Base-by-base conservation (phyloP, 164 flowering plant species). In the Cinnamomum micranthum region DNA sequence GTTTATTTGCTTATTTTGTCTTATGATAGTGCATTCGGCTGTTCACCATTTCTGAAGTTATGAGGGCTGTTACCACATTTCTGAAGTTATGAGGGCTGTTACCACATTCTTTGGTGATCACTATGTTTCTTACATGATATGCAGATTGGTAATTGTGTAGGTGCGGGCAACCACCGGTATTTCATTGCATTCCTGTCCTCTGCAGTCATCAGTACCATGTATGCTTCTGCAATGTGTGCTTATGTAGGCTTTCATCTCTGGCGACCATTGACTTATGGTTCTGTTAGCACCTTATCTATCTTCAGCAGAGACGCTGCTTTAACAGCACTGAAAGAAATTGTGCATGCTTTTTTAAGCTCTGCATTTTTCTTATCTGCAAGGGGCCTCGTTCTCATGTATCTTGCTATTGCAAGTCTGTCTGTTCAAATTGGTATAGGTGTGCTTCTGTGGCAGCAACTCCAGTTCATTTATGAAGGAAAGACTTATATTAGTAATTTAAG, bases 101-200 rank as follows among this genome's bases (percentile, higher is more conserved):
- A 28, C 50, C 20, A 2, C 47, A 47, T n/a, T 69, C 35, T 50
- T 31, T 41, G 55, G 25, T 69, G 25, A 7, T 28, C 24, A 35
- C 55, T 47, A n/a, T 41, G 23, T 47, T n/a, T 23, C 25, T n/a
- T 22, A 28, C 47, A 31, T 69, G 73, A 17, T 33, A 65, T 86
- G 84, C 93, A 95, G 99, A 95, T 95, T 75, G 99, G 99, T 60
- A 95, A 95, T 73, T 95, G 99, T 81, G 99, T 95, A 15, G 99
- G 98, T 7, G 93, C 97, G 50, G 90, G 85, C 68, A 95, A 95
- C 81, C 99, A 95, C 72, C 87, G 88, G 6, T 64, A 65, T 72
- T 95, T 95, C 84, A 82, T 93, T 58, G 50, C 79, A 35, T 95
- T 93, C 86, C 92, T 93, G 52, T 73, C 88, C 50, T 87, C 89